Evolutionary conservation across 345 rosid genomes (phyloP).

Genomic region (Murraya paniculata): DNA sequence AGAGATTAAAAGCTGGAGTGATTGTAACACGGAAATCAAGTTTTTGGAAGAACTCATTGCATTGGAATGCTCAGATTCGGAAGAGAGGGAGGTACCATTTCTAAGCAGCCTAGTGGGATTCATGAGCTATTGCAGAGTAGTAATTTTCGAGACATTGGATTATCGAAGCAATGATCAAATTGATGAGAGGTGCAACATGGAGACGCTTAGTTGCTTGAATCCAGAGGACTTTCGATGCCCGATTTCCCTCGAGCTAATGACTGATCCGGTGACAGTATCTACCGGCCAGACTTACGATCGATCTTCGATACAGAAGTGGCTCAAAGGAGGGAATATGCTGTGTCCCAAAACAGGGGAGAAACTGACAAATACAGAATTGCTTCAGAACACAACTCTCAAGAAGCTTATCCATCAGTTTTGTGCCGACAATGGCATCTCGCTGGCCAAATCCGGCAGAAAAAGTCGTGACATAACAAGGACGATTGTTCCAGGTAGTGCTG

Average conservation of each 20-base stretch:
- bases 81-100: constrained; percentile 44
- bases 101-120: constrained; percentile 59
- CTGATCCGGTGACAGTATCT: constrained; percentile 72
- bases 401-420: constrained; percentile 63
- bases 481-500: constrained; percentile 46
- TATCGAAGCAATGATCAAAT: constrained; percentile 24
- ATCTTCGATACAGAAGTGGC: constrained; percentile 74
- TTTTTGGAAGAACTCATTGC: constrained; percentile 57
- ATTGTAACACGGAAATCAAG: constrained; percentile 51
- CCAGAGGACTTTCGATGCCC: constrained; percentile 84
- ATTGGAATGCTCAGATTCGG: constrained; percentile 29
- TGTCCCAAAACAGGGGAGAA: constrained; percentile 89
- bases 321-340: constrained; percentile 58
- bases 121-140: constrained; percentile 67
- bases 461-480: constrained; percentile 45
- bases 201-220: constrained; percentile 49
- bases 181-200: constrained; percentile 29
- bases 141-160: constrained; percentile 42
- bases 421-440: constrained; percentile 42
- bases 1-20: constrained; percentile 57
- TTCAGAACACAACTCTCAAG: constrained; percentile 54
- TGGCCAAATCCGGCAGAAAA: constrained; percentile 27
- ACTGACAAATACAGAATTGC: constrained; percentile 44
- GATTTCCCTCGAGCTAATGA: constrained; percentile 82
- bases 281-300: constrained; percentile 93